These are phyloP conservation scores for Tuber indicum DNA, from an alignment of 495 filamentous ascomycete genomes.

Conservation along the genomic window DNA sequence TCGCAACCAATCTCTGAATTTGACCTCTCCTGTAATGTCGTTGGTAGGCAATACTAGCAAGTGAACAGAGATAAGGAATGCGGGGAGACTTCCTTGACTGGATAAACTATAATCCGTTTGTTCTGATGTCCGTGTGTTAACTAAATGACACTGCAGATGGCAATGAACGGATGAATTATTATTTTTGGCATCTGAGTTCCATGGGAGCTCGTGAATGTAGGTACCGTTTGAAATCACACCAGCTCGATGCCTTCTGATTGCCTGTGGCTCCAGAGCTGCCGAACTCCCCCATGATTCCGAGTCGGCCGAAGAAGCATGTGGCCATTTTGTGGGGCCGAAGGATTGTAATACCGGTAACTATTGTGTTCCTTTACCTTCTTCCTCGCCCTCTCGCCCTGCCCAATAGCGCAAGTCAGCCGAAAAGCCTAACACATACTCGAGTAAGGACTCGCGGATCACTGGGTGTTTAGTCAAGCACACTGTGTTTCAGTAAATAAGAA, in stretches of 20 bases:
- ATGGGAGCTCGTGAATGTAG: background rate
- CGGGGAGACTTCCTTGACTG: background rate
- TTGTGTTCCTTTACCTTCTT: background rate
- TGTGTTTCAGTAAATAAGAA: background rate
- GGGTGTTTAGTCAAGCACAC: background rate
- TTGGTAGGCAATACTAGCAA: too few relatives aligned
- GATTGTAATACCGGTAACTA: too few relatives aligned
- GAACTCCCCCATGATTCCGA: background rate
- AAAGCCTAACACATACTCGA: background rate
- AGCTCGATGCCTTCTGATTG: background rate
- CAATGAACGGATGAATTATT: background rate
- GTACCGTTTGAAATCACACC: background rate
- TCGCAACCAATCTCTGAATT: background rate
- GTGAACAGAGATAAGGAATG: background rate
- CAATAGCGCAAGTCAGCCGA: background rate
- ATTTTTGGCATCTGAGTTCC: background rate
- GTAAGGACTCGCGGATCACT: background rate
- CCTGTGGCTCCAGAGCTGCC: background rate
- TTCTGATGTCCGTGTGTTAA: background rate
- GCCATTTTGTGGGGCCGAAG: background rate
- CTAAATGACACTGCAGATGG: background rate
- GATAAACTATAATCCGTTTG: background rate
- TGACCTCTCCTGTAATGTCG: background rate
- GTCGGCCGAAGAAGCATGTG: background rate
- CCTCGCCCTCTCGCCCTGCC: background rate